Percentiles rank a stretch among this genome's conserved stretches.
phyloP scores from a whole-genome alignment of 345 rosid genomes.

The Toxicodendron radicans region DNA sequence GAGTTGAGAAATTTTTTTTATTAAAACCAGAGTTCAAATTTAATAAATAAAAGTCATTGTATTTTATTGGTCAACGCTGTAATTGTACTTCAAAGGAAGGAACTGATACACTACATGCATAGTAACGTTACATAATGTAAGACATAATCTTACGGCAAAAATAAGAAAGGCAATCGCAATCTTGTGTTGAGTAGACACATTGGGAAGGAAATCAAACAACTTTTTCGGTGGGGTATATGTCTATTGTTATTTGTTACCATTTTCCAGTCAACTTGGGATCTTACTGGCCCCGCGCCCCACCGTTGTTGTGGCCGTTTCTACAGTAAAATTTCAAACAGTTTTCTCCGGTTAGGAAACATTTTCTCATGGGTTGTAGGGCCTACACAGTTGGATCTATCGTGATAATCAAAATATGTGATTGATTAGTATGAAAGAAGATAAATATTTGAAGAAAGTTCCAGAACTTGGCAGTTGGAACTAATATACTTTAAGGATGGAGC shows the following conservation, averaged over 20 bases:
- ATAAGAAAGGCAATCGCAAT: background rate
- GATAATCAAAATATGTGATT: background rate
- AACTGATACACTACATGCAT: background rate
- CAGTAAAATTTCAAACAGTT: background rate
- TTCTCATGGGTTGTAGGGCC: background rate
- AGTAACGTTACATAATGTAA: background rate
- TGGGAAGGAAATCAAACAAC: background rate
- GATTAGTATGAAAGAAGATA: background rate
- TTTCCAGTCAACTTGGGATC: conserved; percentile 13
- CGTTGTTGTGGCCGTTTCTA: background rate
- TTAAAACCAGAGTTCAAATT: no score
- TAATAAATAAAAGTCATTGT: no score
- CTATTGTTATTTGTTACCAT: background rate
- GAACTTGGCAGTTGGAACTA: background rate
- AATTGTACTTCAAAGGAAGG: background rate
- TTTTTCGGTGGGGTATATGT: background rate
- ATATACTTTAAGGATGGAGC: no score
- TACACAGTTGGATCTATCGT: background rate
- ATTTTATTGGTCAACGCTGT: background rate
- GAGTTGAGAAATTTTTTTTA: no score
- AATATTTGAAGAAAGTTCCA: background rate
- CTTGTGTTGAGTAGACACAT: background rate
- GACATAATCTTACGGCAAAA: background rate
- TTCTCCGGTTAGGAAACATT: background rate
- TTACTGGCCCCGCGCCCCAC: conserved; percentile 5